phyloP scores from a whole-genome alignment of 192 early-diverging fungal genomes.

The Coemansia sp. region DNA sequence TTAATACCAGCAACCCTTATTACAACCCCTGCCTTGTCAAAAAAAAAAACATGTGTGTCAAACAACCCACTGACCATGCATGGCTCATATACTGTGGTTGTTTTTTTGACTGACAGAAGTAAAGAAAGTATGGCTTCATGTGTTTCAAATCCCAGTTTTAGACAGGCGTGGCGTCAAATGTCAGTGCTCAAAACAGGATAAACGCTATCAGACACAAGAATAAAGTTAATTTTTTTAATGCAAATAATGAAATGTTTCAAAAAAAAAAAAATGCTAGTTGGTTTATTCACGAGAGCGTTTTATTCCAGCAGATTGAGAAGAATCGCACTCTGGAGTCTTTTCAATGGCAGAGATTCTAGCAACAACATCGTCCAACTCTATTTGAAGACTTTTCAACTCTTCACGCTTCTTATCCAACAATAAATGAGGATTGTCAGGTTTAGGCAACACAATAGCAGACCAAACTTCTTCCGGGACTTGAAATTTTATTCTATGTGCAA shows the following conservation, averaged over 20 bases:
- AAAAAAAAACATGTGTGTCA: too few species aligned
- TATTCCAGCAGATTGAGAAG: slow-evolving; percentile 6
- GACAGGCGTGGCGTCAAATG: background rate
- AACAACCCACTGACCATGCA: too few species aligned
- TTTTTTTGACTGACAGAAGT: too few species aligned
- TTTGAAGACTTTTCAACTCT: slow-evolving; percentile 60
- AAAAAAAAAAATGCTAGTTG: background rate
- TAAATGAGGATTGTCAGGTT: slow-evolving; percentile 63
- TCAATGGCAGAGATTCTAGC: slow-evolving; percentile 53
- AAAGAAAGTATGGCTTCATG: too few species aligned
- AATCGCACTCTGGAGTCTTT: background rate
- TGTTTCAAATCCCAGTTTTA: background rate
- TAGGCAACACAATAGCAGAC: slow-evolving; percentile 68
- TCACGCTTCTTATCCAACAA: slow-evolving; percentile 63
- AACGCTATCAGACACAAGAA: background rate
- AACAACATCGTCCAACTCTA: slow-evolving; percentile 62
- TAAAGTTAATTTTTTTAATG: slow-evolving; percentile 1
- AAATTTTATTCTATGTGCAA: slow-evolving; percentile 75
- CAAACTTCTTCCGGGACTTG: slow-evolving; percentile 71
- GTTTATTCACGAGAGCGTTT: slow-evolving; percentile 47
- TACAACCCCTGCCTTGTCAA: background rate
- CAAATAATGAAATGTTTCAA: too few species aligned
- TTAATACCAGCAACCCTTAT: background rate
- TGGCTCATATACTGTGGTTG: too few species aligned
- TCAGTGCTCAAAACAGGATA: background rate